Evolutionary conservation across 176 grass and related monocot genomes (phyloP), one percentile per base, ranked within the genome.

Genomic region (Musa beccarii): DNA sequence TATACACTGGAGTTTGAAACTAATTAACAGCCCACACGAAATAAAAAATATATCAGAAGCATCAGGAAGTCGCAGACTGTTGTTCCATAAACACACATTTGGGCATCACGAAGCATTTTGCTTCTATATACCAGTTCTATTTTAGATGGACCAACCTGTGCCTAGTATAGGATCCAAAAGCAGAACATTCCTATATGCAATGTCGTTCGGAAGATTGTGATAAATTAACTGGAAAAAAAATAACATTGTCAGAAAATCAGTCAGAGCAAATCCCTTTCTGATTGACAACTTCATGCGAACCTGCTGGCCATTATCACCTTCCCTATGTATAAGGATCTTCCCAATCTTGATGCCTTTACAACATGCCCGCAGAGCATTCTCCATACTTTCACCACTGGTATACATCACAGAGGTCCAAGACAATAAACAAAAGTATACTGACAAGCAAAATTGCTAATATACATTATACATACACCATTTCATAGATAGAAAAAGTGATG

Each of bases 281-380:
- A 50, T 51, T 64, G 29, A 16, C 23, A 65, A 51, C 4, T 52
- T 29, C 10, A 19, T 34, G 24, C 53, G 20, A 28, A 76, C 75
- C 59, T 76, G 74, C 49, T 76, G n/a, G 43, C 75, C 75, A 25
- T 76, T 76, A 49, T 76, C 75, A 13, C 75, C 75, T 21, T 52
- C 75, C 17, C 75, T 59, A 76, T 76, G 75, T 63, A 76, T 76
- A 52, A 76, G 75, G 59, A 76, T 76, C 59, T 76, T 76, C 43
- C 75, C 75, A 65, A 76, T 50, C 43, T 76, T 76, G 16, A 76
- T 76, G 19, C 75, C 59, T 76, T 76, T 76, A 64, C 75, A 76
- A 76, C 75, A 76, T 64, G 75, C 75, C 19, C 75, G 75, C 43
- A 76, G 49, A 24, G 75, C 75, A 76, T 76, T 76, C 34, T 76